Base-by-base conservation (phyloP, 805 yeast species). In the Spathaspora gorwiae region DNA sequence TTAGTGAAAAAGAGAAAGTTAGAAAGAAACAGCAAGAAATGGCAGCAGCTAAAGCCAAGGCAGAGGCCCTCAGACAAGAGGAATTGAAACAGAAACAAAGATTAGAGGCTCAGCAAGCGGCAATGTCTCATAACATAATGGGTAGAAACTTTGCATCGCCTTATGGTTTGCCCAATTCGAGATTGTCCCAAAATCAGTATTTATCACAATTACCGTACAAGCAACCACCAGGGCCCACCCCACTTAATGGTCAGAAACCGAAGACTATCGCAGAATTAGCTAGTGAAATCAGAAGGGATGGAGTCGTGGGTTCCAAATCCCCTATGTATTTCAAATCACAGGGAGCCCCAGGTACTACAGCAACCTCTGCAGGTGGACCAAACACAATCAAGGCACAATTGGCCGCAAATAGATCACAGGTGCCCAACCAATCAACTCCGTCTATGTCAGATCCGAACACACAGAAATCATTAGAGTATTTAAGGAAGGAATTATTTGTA, bases 401-500 rank as follows among this genome's bases (percentile, higher is more conserved):
- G 47, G 78, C 77, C 41, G 76, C 78, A 11, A 70, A 74, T 53
- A 56, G 77, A 44, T 55, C 76, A 11, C 54, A 59, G 13, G 42
- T 55, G 14, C 36, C 49, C 49, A 52, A 52, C 10, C 36, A 57
- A 3, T 44, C 60, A 12, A n/a, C 54, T 24, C 50, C 48, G 14
- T 42, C 39, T 11, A 26, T 40, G 35, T 30, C 37, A n/a, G 45
- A 37, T 37, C 51, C 48, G 37, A 38, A 38, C 26, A 40, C 50
- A 15, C 76, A 81, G 69, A 79, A 86, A 55, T 84, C 96, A 6
- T 73, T 92, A 59, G 80, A 87, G 1, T 85, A 88, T 54, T 66
- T 92, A 45, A 97, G 92, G 65, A 90, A 88, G 55, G 96, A 90
- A 59, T 70, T 92, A 24, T 84, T 88, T 55, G 77, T 82, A 11